Conservation (phyloP, 306 rosid species). For the Senna tora region DNA sequence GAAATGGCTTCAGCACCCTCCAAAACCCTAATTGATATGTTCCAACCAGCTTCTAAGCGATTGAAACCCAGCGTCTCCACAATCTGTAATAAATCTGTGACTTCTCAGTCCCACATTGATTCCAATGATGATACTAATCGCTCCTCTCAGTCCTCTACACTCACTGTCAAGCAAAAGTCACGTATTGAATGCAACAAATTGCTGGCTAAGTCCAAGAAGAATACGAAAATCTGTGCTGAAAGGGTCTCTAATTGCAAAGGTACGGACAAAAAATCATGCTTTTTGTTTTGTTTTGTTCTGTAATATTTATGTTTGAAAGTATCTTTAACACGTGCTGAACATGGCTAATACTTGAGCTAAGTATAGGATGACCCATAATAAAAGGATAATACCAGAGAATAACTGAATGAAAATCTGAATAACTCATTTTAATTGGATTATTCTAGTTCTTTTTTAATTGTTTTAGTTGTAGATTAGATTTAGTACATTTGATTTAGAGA, state of each 20-base stretch:
- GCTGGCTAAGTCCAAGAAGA: conserved; percentile 69
- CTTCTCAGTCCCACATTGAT: conserved; percentile 11
- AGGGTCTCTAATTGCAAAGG: conserved; percentile 56
- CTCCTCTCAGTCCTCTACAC: conserved; percentile 34
- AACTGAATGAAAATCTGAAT: no score
- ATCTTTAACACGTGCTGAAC: no score
- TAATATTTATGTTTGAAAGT: neutral
- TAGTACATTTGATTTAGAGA: no score
- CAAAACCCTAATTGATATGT: conserved; percentile 62
- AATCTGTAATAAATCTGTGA: conserved; percentile 36
- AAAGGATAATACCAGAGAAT: no score
- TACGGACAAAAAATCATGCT: neutral
- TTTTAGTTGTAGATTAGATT: no score
- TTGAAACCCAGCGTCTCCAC: conserved; percentile 44
- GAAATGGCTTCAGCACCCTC: conserved; percentile 46
- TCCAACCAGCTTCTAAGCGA: conserved; percentile 63
- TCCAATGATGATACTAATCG: conserved; percentile 6
- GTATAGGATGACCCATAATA: no score
- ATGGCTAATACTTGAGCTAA: no score
- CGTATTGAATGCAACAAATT: conserved; percentile 66
- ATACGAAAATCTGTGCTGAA: conserved; percentile 62
- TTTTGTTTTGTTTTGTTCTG: neutral
- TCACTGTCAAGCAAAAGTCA: conserved; percentile 48
- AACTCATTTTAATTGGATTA: no score
- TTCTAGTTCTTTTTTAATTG: no score